These are phyloP conservation scores for Cenchrus fungigraminus DNA, from an alignment of 176 grass and related monocot genomes.

Conservation along the genomic window DNA sequence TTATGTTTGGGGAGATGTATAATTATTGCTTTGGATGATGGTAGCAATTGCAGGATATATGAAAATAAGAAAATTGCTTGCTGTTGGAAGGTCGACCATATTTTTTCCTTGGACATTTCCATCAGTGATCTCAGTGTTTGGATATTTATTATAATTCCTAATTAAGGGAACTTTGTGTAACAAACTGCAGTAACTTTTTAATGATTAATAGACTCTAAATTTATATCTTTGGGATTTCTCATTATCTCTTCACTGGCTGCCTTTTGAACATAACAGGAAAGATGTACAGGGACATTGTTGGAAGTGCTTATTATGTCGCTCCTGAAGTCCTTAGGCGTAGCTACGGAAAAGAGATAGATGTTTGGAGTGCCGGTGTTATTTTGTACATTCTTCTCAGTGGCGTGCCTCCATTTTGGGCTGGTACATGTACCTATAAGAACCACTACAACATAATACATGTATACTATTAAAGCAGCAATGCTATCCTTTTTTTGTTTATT, in stretches of 20 bases:
- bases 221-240: background rate
- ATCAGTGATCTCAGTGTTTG: conserved; percentile 10
- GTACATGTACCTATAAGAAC: conserved; percentile 51
- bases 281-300: conserved; percentile 91
- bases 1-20: background rate
- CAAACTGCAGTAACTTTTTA: conserved; percentile 1
- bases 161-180: conserved; percentile 2
- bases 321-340: conserved; percentile 78
- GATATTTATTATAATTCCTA: background rate
- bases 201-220: background rate
- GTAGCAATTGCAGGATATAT: background rate
- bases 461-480: conserved; percentile 34
- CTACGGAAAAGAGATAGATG: conserved; percentile 92
- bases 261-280: conserved; percentile 67
- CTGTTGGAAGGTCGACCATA: background rate
- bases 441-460: conserved; percentile 14
- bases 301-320: conserved; percentile 96
- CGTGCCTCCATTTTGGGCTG: conserved; percentile 97
- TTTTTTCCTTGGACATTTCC: conserved; percentile 14
- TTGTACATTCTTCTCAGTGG: conserved; percentile 99
- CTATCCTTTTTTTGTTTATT: conserved; percentile 19
- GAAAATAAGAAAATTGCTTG: conserved; percentile 1
- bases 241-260: conserved; percentile 11
- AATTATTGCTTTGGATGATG: background rate
- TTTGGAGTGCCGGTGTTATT: conserved; percentile 97